Base-by-base conservation (phyloP, 192 early-diverging fungal species). In the Kickxella alabastrina region DNA sequence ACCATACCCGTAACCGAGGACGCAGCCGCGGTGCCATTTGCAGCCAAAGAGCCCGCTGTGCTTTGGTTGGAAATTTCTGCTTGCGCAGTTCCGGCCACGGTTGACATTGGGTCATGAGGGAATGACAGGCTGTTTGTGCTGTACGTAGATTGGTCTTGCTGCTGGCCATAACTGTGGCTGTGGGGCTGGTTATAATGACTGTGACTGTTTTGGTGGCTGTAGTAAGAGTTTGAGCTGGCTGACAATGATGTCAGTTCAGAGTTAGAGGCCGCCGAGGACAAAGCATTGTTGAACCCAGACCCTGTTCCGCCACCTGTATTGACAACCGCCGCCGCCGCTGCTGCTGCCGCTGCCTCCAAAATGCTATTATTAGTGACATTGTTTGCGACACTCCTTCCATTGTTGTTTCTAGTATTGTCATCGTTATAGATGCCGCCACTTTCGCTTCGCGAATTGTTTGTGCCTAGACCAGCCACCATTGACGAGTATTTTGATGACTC, bases 401-500 rank as follows among this genome's bases (percentile, higher is more conserved):
- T 41, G 29, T 42, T 17, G n/a, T 43, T 40, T 32, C 19, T 36
- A 15, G 19, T 21, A 21, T 10, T 49, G 17, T 45, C 29, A 17
- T 56, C 37, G 25, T 28, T 38, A 23, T 18, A 38, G 27, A 10
- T 40, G 58, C 18, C 26, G 39, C 47, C 49, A 14, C 23, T 40
- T 13, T 12, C 38, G 21, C 29, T 45, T 17, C 49, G 45, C 6
- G 47, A 14, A 40, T 61, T 50, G 55, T 55, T 44, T 3, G 43
- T 24, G 13, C 52, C 31, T 0, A 37, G 35, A 37, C 36, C 56
- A 51, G 71, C 59, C 27, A 54, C 64, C 26, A 66, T 56, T 17
- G 51, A 22, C 17, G 72, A 37, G 36, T 65, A 68, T 41, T 68
- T 75, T 44, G 68, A 57, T 19, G 64, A 43, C 10, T 59, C 64